These are phyloP conservation scores for Fusarium transvaalense DNA, from an alignment of 2,329 filamentous ascomycete species.

Conservation along the genomic window DNA sequence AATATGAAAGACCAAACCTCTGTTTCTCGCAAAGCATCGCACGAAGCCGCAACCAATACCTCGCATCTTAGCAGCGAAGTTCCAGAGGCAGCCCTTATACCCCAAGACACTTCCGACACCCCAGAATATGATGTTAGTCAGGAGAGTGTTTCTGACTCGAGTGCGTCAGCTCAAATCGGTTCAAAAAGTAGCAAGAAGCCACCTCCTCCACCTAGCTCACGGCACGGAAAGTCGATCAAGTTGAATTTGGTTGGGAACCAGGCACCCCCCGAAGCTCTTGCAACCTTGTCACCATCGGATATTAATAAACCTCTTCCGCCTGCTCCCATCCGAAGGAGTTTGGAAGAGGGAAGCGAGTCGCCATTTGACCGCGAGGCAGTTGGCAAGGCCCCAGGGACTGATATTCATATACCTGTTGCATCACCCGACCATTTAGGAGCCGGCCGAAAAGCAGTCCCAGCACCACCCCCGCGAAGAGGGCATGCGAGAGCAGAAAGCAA, in stretches of 20 bases:
- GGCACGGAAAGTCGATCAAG: constrained; percentile 81
- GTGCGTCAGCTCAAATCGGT: constrained; percentile 42
- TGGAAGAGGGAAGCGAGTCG: constrained; percentile 63
- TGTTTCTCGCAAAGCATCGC: constrained; percentile 29
- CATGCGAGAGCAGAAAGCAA: constrained; percentile 63
- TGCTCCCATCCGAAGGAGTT: constrained; percentile 60
- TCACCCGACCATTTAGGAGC: constrained; percentile 51
- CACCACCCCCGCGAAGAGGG: constrained; percentile 64
- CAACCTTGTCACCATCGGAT: constrained; percentile 39
- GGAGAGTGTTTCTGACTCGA: constrained; percentile 48
- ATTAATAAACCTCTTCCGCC: constrained; percentile 70
- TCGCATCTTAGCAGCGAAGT: constrained; percentile 22
- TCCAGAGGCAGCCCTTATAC: constrained; percentile 42
- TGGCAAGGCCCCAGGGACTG: constrained; percentile 62
- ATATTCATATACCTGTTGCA: constrained; percentile 50
- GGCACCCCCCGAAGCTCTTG: constrained; percentile 44
- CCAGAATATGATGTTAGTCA: constrained; percentile 43
- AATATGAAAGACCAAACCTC: constrained; percentile 34
- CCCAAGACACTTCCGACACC: constrained; percentile 39
- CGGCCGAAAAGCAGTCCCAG: constrained; percentile 60
- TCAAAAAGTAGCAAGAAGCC: constrained; percentile 68
- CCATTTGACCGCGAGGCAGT: constrained; percentile 67
- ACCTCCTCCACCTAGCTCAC: constrained; percentile 78
- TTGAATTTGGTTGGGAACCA: constrained; percentile 54
- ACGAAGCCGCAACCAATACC: constrained; percentile 30